These are phyloP conservation scores for Actinomortierella ambigua DNA, from an alignment of 371 early-diverging fungal species.

Conservation along the genomic window DNA sequence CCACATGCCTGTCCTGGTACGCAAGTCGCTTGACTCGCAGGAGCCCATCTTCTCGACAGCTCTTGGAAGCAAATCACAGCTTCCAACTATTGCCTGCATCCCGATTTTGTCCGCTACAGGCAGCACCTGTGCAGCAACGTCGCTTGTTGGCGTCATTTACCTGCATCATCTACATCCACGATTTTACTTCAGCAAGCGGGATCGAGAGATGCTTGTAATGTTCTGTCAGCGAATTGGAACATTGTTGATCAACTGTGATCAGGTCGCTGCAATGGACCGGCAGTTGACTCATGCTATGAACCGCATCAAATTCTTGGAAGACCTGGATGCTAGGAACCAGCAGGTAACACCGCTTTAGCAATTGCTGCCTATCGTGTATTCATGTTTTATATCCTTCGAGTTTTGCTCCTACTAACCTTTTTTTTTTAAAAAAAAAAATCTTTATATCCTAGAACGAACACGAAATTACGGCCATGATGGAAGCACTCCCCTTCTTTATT, in stretches of 20 bases:
- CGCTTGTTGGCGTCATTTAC: constrained; percentile 34
- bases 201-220: constrained; percentile 35
- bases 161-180: constrained; percentile 42
- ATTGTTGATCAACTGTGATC: constrained; percentile 29
- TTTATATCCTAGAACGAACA: constrained; percentile 28
- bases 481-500: constrained; percentile 41
- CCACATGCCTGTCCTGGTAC: constrained; percentile 43
- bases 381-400: too few species aligned
- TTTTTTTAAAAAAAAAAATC: too few species aligned
- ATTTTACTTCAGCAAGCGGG: constrained; percentile 42
- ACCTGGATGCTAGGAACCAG: constrained; percentile 29
- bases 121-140: constrained; percentile 3
- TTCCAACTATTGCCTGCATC: constrained; percentile 43
- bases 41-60: constrained; percentile 44
- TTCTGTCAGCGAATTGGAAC: constrained; percentile 32
- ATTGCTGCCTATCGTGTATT: too few species aligned
- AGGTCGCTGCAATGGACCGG: constrained; percentile 19
- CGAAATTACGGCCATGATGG: constrained; percentile 43
- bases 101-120: constrained; percentile 19
- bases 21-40: constrained; percentile 31
- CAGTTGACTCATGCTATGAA: constrained; percentile 26
- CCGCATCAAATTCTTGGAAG: constrained; percentile 31
- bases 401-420: not conserved
- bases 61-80: constrained; percentile 36
- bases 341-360: constrained; percentile 21